Evolutionary conservation across 768 basidiomycete species (phyloP), one percentile per base, ranked within the genome.

Genomic region (Calocera viscosa): DNA sequence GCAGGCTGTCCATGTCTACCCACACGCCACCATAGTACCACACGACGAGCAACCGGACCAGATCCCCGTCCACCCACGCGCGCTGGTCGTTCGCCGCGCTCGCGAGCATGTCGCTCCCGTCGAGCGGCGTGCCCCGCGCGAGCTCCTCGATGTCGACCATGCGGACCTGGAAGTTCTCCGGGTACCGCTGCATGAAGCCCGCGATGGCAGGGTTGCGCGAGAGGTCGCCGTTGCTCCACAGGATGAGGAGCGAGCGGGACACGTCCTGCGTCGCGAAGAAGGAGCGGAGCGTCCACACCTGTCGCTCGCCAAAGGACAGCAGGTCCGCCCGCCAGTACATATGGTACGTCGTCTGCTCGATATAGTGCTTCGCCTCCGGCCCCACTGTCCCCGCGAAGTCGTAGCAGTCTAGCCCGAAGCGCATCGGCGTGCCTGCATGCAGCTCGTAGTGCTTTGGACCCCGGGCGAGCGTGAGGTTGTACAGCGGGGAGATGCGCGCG

Each of bases 1-100:
- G 79, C 66, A 98, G 81, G 64, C 90, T 90, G 76, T 99, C 95
- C 93, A 97, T 96, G 74, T 99, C 95, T 60, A 97, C 81, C 95
- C 95, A 98, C 26, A 96, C 84, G 0, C 95, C 95, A 1, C 95
- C 95, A 72, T 83, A 86, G 68, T 84, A 85, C 91, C 94, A 97
- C 35, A 96, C 77, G 32, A 94, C 83, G 68, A 99, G 78, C 70
- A 97, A 73, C 64, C 95, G 80, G n/a, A 97, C 81, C 66, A 96
- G 81, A 74, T 97, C 95, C 0, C 95, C 94, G 71, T 97, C 95
- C 30, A 96, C 79, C 95, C 94, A 97, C 7, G 92, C 95, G 74
- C 87, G 88, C 70, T 79, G 76, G 73, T 97, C 95, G 63, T 78
- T 77, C 3, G 39, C 67, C 65, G 83, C 79, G 66, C 82, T 76